Evolutionary conservation across 768 basidiomycete species (phyloP).

Genomic region (Suillus sp.): DNA sequence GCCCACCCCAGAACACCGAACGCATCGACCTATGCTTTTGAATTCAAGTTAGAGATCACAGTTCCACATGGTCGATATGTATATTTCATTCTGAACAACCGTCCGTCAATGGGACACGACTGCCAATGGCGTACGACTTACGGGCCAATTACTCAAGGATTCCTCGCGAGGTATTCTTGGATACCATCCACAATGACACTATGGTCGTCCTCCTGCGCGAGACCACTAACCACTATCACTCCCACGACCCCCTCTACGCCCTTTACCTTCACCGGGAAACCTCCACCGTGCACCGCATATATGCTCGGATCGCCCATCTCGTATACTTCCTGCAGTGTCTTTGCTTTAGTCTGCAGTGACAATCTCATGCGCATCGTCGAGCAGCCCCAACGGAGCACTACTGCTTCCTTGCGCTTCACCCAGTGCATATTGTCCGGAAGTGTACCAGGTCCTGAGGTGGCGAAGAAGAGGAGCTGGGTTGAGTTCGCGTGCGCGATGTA

Average conservation of each 20-base stretch:
- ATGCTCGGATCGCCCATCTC: conserved; percentile 30
- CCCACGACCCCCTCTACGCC: conserved; percentile 37
- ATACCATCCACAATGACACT: conserved; percentile 33
- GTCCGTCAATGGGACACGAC: not conserved
- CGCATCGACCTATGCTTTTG: not conserved
- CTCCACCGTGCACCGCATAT: conserved; percentile 36
- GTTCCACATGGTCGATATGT: not conserved
- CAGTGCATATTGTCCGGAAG: conserved; percentile 34
- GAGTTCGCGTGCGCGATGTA: conserved; percentile 33
- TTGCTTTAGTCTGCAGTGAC: conserved; percentile 9
- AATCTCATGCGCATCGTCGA: conserved; percentile 30
- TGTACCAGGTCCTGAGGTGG: conserved; percentile 30
- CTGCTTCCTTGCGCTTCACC: conserved; percentile 37
- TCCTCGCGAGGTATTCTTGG: conserved; percentile 25
- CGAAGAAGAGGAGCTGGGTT: conserved; percentile 35
- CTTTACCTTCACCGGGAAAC: conserved; percentile 36
- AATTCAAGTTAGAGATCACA: not conserved
- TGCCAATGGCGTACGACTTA: conserved; percentile 1
- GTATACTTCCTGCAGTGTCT: conserved; percentile 20
- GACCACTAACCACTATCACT: conserved; percentile 38
- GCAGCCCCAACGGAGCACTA: conserved; percentile 34
- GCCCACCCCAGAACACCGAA: not conserved
- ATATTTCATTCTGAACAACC: not conserved
- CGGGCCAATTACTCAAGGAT: not conserved
- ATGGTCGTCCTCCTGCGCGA: conserved; percentile 35